Base-by-base conservation (phyloP, 2,329 filamentous ascomycete genomes). In the Paraphoma chrysanthemicola region DNA sequence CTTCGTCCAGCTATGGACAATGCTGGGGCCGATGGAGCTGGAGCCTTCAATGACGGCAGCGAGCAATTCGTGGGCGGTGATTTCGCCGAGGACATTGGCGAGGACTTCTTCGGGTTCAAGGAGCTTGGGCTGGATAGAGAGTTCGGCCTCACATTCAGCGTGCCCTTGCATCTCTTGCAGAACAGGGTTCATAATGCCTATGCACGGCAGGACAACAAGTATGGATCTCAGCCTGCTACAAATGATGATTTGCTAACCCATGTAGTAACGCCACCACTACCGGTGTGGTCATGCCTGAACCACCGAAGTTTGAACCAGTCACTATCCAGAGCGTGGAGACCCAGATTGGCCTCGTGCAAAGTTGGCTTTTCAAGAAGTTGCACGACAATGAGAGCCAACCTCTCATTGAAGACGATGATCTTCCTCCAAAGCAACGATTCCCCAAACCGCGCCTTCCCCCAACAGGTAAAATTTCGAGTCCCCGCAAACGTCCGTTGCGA, bases 51-150 rank as follows among this genome's bases (percentile, higher is more conserved):
- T 60, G 95, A 99, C 69, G 94, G 93, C 63, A 97, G 93, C 76
- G 95, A 99, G 63, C 95, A 98, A 73, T 99, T 98, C 67, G 89
- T 97, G 46, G 92, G 91, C 44, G 95, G 95, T 59, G 95, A 99
- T 77, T 99, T 99, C 75, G 95, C 95, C 0, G 95, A 97, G 74
- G 95, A 99, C 67, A 90, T 99, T 11, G 94, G 93, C 59, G 95
- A 99, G 81, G 95, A 99, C 79, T 99, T 97, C 85, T 99, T 99
- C 71, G 95, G 95, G 29, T 98, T 99, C 85, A 93, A 93, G 73
- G 93, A 96, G 57, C 86, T 99, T 44, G 95, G 95, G 43, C 85
- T 99, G 55, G 93, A 97, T 70, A 90, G 88, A 67, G 95, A 99
- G 74, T 90, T 98, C 73, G 93, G 93, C 16, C 89, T 94, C 31